These are phyloP conservation scores for Xylariaceae sp. DNA, from an alignment of 2,329 filamentous ascomycete species.

Conservation along the genomic window DNA sequence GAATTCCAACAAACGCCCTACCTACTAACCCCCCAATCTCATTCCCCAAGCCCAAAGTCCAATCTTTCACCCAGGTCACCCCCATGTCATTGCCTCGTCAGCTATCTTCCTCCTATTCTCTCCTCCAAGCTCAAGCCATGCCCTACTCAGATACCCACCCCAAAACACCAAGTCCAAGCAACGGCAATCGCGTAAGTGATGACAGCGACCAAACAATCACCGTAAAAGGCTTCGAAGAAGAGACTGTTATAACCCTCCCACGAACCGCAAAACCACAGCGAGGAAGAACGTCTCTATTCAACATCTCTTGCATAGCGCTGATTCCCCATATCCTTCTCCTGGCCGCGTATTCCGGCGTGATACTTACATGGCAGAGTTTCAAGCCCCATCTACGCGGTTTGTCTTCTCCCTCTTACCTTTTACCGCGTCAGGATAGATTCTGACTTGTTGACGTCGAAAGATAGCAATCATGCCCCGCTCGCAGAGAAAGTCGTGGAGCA, in stretches of 20 bases:
- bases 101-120: neutral
- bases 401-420: neutral
- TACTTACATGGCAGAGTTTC: neutral
- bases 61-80: too few relatives aligned
- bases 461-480: neutral
- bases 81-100: neutral
- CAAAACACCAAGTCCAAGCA: neutral
- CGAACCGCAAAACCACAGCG: neutral
- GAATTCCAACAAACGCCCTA: too few relatives aligned
- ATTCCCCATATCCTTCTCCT: neutral
- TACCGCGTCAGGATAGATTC: neutral
- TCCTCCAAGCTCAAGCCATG: neutral
- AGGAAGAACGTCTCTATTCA: neutral
- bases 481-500: neutral
- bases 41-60: too few relatives aligned
- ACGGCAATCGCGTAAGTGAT: neutral
- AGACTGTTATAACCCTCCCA: neutral
- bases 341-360: neutral
- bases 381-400: neutral
- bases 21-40: too few relatives aligned
- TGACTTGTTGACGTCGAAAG: neutral
- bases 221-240: neutral
- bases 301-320: neutral
- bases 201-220: neutral
- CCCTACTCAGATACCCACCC: neutral